Evolutionary conservation across 208 protist species (phyloP).

Genomic region (Crithidia acanthocephali): DNA sequence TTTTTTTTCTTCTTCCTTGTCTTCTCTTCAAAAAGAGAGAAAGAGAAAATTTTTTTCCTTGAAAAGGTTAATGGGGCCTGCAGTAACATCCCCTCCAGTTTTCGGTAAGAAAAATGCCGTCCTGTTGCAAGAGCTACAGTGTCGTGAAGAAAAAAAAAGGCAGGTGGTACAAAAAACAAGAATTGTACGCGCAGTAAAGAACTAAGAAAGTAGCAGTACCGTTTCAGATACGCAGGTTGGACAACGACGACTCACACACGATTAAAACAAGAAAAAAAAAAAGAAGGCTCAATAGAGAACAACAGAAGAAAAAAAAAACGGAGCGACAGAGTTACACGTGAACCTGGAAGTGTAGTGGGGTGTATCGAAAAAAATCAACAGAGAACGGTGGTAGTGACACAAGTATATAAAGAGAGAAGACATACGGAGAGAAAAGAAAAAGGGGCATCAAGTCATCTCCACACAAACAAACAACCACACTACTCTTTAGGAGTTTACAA

Average conservation of each 20-base stretch:
- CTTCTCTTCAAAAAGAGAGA: neutral
- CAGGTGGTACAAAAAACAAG: neutral
- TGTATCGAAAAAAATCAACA: constrained; percentile 9
- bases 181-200: neutral
- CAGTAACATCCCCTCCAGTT: neutral
- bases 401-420: neutral
- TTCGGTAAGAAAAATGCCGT: neutral
- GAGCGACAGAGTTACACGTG: constrained; percentile 1
- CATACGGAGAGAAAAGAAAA: neutral
- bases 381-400: neutral
- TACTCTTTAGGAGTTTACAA: neutral
- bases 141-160: neutral
- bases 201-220: neutral
- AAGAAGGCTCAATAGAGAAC: neutral
- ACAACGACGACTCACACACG: neutral
- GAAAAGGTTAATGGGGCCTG: neutral
- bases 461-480: neutral
- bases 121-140: neutral
- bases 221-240: neutral
- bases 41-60: neutral
- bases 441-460: neutral
- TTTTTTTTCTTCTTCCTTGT: neutral
- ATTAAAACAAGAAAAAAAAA: constrained; percentile 18
- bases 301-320: no score
- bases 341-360: constrained; percentile 1